Percentiles rank a stretch among this genome's conserved stretches.
Evolutionary conservation across 2,329 filamentous ascomycete genomes (phyloP).

Genomic region (Cercospora janseana): DNA sequence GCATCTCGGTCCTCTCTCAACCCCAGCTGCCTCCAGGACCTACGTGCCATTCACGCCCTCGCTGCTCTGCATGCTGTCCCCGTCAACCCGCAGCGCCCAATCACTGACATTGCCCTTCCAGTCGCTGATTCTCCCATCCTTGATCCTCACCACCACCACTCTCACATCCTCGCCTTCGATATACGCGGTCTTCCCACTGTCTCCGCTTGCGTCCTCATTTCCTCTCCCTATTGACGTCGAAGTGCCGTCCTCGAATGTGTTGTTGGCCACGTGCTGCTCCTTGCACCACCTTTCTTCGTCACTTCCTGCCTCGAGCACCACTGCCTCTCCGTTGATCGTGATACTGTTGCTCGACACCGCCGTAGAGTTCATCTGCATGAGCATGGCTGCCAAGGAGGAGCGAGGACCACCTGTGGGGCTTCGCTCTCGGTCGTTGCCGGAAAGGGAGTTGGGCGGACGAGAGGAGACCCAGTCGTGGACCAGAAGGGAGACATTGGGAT

Average conservation of each 20-base stretch:
- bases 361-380: slow-evolving; percentile 87
- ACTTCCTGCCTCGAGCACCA: slow-evolving; percentile 67
- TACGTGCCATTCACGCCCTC: slow-evolving; percentile 5
- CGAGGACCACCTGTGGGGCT: slow-evolving; percentile 62
- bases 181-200: slow-evolving; percentile 60
- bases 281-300: slow-evolving; percentile 84
- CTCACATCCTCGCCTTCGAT: slow-evolving; percentile 79
- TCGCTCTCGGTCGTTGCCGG: slow-evolving; percentile 48
- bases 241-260: slow-evolving; percentile 54
- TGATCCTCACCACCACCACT: slow-evolving; percentile 82
- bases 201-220: slow-evolving; percentile 20
- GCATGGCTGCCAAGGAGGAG: slow-evolving; percentile 75
- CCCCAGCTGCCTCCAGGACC: too few relatives aligned
- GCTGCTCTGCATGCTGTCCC: not conserved
- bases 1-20: too few relatives aligned
- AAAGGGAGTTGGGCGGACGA: slow-evolving; percentile 67
- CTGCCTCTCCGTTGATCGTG: slow-evolving; percentile 86
- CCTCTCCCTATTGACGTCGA: slow-evolving; percentile 24
- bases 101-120: slow-evolving; percentile 94
- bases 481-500: slow-evolving; percentile 86
- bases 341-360: slow-evolving; percentile 85
- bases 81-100: slow-evolving; percentile 49
- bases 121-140: slow-evolving; percentile 83
- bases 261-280: slow-evolving; percentile 82
- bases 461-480: slow-evolving; percentile 98